Conservation (phyloP, 139 green algal genomes). For the Choricystis sp. region DNA sequence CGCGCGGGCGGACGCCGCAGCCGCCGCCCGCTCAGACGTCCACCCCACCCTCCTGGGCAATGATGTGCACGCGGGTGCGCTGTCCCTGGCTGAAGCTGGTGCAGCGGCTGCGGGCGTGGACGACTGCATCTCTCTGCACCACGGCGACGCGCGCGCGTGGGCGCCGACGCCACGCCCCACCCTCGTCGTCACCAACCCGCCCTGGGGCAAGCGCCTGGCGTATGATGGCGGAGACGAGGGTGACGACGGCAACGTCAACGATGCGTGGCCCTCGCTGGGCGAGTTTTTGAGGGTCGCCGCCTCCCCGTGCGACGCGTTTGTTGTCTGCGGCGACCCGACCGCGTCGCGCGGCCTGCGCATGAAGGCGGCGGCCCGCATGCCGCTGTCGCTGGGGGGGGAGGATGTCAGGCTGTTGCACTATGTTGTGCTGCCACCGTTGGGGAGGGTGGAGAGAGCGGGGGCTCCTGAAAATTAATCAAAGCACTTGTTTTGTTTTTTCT, state of each 20-base stretch:
- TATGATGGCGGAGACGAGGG: not conserved
- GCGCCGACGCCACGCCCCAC: constrained; percentile 16
- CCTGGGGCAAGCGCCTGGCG: constrained; percentile 61
- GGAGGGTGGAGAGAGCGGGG: no score
- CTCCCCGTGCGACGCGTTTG: constrained; percentile 15
- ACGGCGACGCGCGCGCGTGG: constrained; percentile 25
- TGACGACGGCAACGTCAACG: constrained; percentile 11
- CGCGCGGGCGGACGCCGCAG: constrained; percentile 10
- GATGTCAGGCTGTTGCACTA: constrained; percentile 49
- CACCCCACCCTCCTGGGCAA: constrained; percentile 34
- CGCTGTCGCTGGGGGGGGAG: constrained; percentile 45
- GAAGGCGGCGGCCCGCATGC: constrained; percentile 22
- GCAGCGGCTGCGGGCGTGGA: constrained; percentile 21
- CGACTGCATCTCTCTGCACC: constrained; percentile 17
- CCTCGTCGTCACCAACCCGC: constrained; percentile 74
- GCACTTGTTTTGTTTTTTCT: no score
- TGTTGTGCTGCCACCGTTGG: constrained; percentile 8
- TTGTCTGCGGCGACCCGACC: constrained; percentile 45
- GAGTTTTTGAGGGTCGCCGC: constrained; percentile 35
- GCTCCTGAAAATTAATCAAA: no score
- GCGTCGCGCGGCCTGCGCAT: constrained; percentile 36
- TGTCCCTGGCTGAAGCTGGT: constrained; percentile 27
- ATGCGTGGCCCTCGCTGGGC: constrained; percentile 32
- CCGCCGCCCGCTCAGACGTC: constrained; percentile 1
- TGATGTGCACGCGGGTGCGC: constrained; percentile 36